A percentile compares a stretch with the other conserved stretches of the same genome.
Conservation (phyloP, 148 eudicot genomes). For the Cornus kousa region DNA sequence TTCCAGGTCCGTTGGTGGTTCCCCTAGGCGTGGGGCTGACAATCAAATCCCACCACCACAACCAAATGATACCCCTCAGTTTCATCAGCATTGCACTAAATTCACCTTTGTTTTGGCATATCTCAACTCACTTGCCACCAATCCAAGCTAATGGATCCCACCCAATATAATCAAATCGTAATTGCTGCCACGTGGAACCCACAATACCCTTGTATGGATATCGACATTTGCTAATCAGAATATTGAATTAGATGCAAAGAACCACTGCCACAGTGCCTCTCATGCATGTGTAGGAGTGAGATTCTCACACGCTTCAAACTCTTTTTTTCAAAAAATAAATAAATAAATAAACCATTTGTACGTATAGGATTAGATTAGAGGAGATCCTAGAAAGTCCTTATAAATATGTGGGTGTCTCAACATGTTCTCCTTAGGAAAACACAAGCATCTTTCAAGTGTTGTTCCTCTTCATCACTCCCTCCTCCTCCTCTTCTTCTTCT, state of each 20-base stretch:
- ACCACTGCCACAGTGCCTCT: not conserved
- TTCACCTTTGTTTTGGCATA: slow-evolving; percentile 6
- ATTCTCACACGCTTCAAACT: slow-evolving; percentile 17
- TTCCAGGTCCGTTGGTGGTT: too few relatives aligned
- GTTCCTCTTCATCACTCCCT: slow-evolving; percentile 15
- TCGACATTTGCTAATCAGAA: slow-evolving; percentile 5
- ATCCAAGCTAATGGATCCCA: slow-evolving; percentile 11
- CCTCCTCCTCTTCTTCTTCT: not conserved
- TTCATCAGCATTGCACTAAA: slow-evolving; percentile 24
- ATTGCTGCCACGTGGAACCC: slow-evolving; percentile 21
- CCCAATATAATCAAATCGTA: not conserved
- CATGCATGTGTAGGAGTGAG: not conserved
- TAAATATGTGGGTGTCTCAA: slow-evolving; percentile 8
- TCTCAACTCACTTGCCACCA: slow-evolving; percentile 16
- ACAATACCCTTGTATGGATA: not conserved
- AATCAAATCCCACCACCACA: too few relatives aligned
- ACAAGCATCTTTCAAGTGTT: slow-evolving; percentile 19
- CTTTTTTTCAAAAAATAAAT: not conserved
- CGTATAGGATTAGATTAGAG: not conserved
- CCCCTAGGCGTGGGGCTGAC: too few relatives aligned
- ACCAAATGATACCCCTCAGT: not conserved
- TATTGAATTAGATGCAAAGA: slow-evolving; percentile 16
- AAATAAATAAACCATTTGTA: slow-evolving; percentile 4
- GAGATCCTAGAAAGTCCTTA: slow-evolving; percentile 4
- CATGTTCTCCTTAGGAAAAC: slow-evolving; percentile 15